These are phyloP conservation scores for Paramecium sonneborni DNA, from an alignment of 73 alveolate species.

Conservation along the genomic window DNA sequence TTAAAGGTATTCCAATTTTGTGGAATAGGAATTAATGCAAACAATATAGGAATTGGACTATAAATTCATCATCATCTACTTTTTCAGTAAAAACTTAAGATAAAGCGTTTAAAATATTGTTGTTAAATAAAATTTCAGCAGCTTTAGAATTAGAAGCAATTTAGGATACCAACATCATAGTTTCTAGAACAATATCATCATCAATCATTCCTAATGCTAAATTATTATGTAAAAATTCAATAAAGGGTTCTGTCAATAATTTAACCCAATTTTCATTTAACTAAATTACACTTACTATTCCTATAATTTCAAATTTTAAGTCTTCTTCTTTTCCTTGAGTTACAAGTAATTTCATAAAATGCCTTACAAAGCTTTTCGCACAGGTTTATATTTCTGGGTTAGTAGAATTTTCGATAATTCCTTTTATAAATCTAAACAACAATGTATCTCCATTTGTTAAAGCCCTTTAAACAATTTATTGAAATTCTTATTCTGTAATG, in stretches of 20 bases:
- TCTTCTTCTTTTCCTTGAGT: constrained; percentile 75
- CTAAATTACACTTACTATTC: constrained; percentile 78
- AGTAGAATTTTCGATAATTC: constrained; percentile 78
- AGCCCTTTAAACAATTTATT: constrained; percentile 91
- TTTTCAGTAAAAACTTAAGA: constrained; percentile 78
- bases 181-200: constrained; percentile 88
- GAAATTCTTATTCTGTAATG: constrained; percentile 92
- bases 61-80: constrained; percentile 94
- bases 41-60: constrained; percentile 75
- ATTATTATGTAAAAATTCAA: constrained; percentile 82
- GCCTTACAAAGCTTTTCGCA: constrained; percentile 41
- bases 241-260: constrained; percentile 65
- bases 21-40: constrained; percentile 78
- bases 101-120: constrained; percentile 71
- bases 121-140: constrained; percentile 74
- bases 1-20: constrained; percentile 69
- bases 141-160: constrained; percentile 63
- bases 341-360: constrained; percentile 65
- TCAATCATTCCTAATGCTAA: constrained; percentile 81
- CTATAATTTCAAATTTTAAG: constrained; percentile 80
- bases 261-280: constrained; percentile 80
- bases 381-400: constrained; percentile 67
- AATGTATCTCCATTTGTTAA: constrained; percentile 88
- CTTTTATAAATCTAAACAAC: constrained; percentile 88
- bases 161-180: constrained; percentile 78